Conservation (phyloP, 768 basidiomycete species). For the Leccinellum rugosiceps region DNA sequence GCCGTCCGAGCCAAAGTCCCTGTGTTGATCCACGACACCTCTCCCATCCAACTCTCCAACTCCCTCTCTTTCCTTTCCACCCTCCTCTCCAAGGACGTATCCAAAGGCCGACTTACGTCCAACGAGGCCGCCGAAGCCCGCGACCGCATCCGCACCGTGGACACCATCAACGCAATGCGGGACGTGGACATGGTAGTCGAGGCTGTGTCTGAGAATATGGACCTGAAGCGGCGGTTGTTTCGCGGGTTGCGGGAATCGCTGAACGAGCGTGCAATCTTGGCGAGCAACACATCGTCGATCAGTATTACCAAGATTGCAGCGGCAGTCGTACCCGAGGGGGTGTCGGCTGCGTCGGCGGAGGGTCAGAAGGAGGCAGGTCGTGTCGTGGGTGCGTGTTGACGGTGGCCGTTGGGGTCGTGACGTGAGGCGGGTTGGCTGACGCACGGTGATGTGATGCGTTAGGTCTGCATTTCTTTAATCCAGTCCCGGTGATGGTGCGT, state of each 20-base stretch:
- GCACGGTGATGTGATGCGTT: not conserved
- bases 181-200: conserved; percentile 93
- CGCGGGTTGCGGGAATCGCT: conserved; percentile 62
- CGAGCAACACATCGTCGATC: conserved; percentile 92
- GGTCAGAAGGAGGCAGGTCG: conserved; percentile 65
- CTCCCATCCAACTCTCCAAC: conserved; percentile 66
- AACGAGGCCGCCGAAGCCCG: conserved; percentile 73
- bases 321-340: conserved; percentile 59
- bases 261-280: conserved; percentile 74
- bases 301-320: conserved; percentile 93
- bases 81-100: conserved; percentile 84
- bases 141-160: conserved; percentile 60
- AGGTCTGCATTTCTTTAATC: conserved; percentile 96
- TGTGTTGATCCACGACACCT: conserved; percentile 82
- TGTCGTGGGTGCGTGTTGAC: conserved; percentile 65
- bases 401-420: not conserved
- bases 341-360: conserved; percentile 55
- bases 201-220: conserved; percentile 85
- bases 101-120: conserved; percentile 70
- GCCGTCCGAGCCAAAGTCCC: conserved; percentile 83
- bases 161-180: conserved; percentile 56
- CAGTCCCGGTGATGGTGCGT: conserved; percentile 91
- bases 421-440: not conserved
- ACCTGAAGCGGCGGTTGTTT: conserved; percentile 80
- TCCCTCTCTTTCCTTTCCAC: conserved; percentile 75